phyloP scores from a whole-genome alignment of 306 rosid species.

The Sindora glabra region DNA sequence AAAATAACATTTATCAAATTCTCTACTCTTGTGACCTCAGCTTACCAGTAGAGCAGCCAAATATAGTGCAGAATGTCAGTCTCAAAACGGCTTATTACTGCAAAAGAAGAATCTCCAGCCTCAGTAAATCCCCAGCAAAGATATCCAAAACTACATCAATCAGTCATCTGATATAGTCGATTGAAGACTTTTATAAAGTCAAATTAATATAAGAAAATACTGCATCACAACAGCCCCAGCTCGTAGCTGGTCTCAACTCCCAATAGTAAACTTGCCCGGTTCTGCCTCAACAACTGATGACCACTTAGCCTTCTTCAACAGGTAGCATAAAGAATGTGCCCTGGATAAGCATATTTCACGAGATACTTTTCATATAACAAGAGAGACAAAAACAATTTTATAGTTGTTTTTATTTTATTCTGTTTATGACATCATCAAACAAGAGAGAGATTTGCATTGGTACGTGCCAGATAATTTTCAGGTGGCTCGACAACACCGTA shows the following conservation, averaged over 20 bases:
- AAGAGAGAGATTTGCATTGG: not conserved
- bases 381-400: too few species aligned
- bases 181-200: not conserved
- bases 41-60: not conserved
- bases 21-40: too few species aligned
- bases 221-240: not conserved
- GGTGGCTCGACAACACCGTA: not conserved
- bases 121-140: not conserved
- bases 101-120: constrained; percentile 7
- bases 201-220: not conserved
- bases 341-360: not conserved
- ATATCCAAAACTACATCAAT: not conserved
- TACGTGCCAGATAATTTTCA: not conserved
- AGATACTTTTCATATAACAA: not conserved
- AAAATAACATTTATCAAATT: too few species aligned
- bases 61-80: constrained; percentile 4
- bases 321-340: not conserved
- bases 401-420: too few species aligned
- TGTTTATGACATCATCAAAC: not conserved
- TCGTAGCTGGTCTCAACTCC: not conserved
- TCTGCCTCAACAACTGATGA: too few species aligned
- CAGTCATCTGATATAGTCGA: not conserved
- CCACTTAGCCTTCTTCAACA: not conserved
- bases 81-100: not conserved
- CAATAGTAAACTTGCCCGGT: too few species aligned